Conservation (phyloP, 2,329 filamentous ascomycete species). For the Diaporthe ilicicola region DNA sequence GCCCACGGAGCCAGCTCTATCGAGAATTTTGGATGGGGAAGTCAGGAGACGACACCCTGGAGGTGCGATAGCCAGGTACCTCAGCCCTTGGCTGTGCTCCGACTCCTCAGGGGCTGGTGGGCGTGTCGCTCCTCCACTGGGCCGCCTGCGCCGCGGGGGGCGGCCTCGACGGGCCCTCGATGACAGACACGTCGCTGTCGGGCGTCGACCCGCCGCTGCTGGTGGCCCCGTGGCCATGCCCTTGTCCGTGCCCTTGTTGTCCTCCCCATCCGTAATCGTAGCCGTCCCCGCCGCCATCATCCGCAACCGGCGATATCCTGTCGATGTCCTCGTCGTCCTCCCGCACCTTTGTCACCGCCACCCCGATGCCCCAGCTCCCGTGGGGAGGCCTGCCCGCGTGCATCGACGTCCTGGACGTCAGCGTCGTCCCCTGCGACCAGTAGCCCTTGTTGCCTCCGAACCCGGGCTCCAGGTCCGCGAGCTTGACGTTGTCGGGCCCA, state of each 20-base stretch:
- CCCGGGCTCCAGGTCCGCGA: constrained; percentile 46
- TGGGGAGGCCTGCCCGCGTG: background rate
- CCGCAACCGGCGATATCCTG: constrained; percentile 30
- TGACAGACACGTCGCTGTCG: constrained; percentile 48
- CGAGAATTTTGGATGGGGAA: constrained; percentile 4
- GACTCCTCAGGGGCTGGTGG: constrained; percentile 38
- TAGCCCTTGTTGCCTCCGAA: constrained; percentile 10
- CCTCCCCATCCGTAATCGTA: background rate
- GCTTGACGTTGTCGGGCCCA: constrained; percentile 48
- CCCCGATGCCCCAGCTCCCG: background rate
- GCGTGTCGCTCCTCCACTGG: constrained; percentile 35
- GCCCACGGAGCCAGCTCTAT: background rate
- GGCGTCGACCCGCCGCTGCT: constrained; percentile 35
- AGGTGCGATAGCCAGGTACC: background rate
- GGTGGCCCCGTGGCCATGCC: no score
- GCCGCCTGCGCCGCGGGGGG: background rate
- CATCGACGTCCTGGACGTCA: constrained; percentile 10
- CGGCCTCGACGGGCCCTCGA: constrained; percentile 42
- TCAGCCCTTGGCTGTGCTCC: constrained; percentile 36
- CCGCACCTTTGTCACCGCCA: constrained; percentile 34
- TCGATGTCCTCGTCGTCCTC: constrained; percentile 34
- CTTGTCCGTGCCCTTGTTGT: background rate
- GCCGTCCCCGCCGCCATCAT: constrained; percentile 30
- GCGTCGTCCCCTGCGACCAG: constrained; percentile 13
- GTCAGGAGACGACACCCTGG: constrained; percentile 8